Evolutionary conservation across 768 basidiomycete genomes (phyloP), one percentile per base, ranked within the genome.

Genomic region (Mycena rosella): DNA sequence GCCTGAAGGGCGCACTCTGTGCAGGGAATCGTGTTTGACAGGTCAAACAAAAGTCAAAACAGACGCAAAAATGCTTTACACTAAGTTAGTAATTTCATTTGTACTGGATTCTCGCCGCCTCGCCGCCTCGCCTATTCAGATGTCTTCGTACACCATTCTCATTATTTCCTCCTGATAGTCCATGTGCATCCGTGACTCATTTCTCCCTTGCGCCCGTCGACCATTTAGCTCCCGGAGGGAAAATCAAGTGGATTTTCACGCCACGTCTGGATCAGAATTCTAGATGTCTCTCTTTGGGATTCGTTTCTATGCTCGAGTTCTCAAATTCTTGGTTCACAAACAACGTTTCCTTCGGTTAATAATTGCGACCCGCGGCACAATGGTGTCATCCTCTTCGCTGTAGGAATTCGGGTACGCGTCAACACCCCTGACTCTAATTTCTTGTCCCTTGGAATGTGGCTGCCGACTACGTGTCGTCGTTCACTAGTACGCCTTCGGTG

Each of bases 281-380:
- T 44, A 44, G 17, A 44, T 44, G 42, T 44, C 42, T 44, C 42
- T 44, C 42, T 44, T 44, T 44, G 42, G 42, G 42, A 14, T 44
- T 44, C 42, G 42, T 44, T 44, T 44, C 42, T 44, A 44, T 44
- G 42, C 42, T 44, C 42, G 42, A 44, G 42, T 44, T 44, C 42
- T 18, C 42, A 18, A 44, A 44, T 44, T 44, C 42, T 44, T 44
- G 42, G 42, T 44, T 44, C 42, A 44, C 42, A 44, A 44, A 44
- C 42, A 44, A 8, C 42, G 42, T n/a, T 44, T 44, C 42, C 17
- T 44, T 44, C 42, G 42, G 42, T 44, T n/a, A n/a, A 44, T 18
- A 44, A 44, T 44, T 18, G n/a, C 42, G 17, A 44, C 42, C 9
- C 42, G n/a, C n/a, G n/a, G n/a, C n/a, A 44, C 17, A 44, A 44